phyloP scores from a whole-genome alignment of 768 basidiomycete species.

The Podaxis sp. region DNA sequence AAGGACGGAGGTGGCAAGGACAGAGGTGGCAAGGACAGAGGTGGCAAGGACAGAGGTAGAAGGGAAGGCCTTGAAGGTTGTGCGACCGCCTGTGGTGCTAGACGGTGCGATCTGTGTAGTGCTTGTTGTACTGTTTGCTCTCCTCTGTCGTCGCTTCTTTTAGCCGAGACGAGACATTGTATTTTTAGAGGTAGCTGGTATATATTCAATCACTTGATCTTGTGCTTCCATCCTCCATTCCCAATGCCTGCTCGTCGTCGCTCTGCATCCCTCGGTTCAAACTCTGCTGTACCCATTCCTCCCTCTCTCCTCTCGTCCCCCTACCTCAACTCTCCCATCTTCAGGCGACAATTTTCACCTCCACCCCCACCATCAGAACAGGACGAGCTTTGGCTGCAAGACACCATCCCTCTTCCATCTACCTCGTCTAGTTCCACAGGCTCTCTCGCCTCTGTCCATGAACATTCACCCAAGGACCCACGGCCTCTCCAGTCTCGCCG shows the following conservation, averaged over 20 bases:
- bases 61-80: slow-evolving; percentile 18
- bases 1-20: neutral
- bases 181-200: slow-evolving; percentile 7
- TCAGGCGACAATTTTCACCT: slow-evolving; percentile 31
- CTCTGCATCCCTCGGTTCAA: slow-evolving; percentile 27
- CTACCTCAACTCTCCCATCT: slow-evolving; percentile 48
- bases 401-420: slow-evolving; percentile 47
- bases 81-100: slow-evolving; percentile 53
- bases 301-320: slow-evolving; percentile 55
- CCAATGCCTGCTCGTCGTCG: slow-evolving; percentile 27
- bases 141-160: slow-evolving; percentile 58
- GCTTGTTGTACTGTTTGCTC: slow-evolving; percentile 60
- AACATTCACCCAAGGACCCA: neutral
- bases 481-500: neutral
- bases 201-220: slow-evolving; percentile 4
- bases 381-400: slow-evolving; percentile 60
- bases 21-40: neutral
- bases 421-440: slow-evolving; percentile 12
- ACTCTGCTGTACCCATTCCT: slow-evolving; percentile 45
- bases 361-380: slow-evolving; percentile 39
- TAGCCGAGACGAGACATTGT: slow-evolving; percentile 20
- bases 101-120: slow-evolving; percentile 74
- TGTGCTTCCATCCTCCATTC: neutral
- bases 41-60: neutral
- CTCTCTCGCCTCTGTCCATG: slow-evolving; percentile 3